Conservation (phyloP, 2,329 filamentous ascomycete genomes). For the Apiospora pterosperma region DNA sequence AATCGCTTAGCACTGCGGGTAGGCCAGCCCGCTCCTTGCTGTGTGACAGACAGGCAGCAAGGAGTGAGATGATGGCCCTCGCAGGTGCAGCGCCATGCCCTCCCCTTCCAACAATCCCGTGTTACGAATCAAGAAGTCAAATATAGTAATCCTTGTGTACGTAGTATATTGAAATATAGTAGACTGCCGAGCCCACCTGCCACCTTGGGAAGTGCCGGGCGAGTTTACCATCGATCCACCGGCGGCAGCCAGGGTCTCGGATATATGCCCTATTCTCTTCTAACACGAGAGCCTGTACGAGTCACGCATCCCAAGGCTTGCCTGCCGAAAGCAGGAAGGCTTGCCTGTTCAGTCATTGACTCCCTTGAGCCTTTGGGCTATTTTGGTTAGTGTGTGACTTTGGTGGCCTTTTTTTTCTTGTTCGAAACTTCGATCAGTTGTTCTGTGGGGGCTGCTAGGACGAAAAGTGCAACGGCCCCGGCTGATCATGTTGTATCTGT, state of each 20-base stretch:
- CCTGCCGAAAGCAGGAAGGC: background rate
- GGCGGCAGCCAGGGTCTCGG: background rate
- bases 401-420: background rate
- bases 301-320: background rate
- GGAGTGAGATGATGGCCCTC: background rate
- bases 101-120: background rate
- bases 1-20: too few species aligned
- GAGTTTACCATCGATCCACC: background rate
- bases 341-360: background rate
- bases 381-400: background rate
- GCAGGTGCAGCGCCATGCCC: background rate
- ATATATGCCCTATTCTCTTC: background rate
- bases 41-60: background rate
- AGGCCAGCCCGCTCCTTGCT: too few species aligned
- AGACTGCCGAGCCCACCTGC: background rate
- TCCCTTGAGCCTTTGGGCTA: background rate
- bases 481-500: background rate
- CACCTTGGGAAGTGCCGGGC: background rate
- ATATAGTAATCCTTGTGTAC: background rate
- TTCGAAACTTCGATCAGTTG: constrained; percentile 36
- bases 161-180: background rate
- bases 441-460: constrained; percentile 31
- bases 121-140: background rate
- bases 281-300: background rate
- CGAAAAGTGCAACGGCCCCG: constrained; percentile 7